These are phyloP conservation scores for Thymus mandschuricus DNA, from an alignment of 257 asterid genomes.

Conservation along the genomic window DNA sequence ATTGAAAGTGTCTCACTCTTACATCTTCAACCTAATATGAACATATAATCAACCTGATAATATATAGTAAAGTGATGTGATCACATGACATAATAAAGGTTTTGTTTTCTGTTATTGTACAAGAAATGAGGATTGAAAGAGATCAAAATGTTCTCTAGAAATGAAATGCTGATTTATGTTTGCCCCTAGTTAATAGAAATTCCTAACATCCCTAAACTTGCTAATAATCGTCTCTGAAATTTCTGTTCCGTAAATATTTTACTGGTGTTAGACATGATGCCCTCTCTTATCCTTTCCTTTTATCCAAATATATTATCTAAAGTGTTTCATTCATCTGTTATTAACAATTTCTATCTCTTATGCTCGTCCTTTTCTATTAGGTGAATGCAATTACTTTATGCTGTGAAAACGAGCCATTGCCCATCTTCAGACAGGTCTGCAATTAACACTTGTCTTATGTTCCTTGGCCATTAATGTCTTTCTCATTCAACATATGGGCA, in stretches of 20 bases:
- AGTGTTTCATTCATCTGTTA: not conserved
- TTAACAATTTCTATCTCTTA: too few relatives aligned
- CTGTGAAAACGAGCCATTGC: not conserved
- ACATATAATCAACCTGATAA: not conserved
- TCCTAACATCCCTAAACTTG: not conserved
- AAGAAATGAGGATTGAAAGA: not conserved
- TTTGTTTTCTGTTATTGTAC: not conserved
- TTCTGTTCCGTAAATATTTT: too few relatives aligned
- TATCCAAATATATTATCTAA: not conserved
- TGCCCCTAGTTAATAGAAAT: not conserved
- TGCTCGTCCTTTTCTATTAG: not conserved
- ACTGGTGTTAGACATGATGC: not conserved
- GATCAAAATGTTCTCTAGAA: not conserved
- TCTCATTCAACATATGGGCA: not conserved
- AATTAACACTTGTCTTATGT: not conserved
- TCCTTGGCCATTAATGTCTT: not conserved
- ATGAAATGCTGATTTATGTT: not conserved
- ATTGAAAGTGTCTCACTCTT: too few relatives aligned
- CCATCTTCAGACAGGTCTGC: not conserved
- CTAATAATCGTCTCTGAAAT: not conserved
- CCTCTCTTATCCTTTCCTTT: not conserved
- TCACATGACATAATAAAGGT: not conserved
- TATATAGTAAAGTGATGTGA: not conserved
- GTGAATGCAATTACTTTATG: not conserved
- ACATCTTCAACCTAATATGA: not conserved